Evolutionary conservation across 2,329 filamentous ascomycete species (phyloP).

Genomic region (Fusarium miscanthi): DNA sequence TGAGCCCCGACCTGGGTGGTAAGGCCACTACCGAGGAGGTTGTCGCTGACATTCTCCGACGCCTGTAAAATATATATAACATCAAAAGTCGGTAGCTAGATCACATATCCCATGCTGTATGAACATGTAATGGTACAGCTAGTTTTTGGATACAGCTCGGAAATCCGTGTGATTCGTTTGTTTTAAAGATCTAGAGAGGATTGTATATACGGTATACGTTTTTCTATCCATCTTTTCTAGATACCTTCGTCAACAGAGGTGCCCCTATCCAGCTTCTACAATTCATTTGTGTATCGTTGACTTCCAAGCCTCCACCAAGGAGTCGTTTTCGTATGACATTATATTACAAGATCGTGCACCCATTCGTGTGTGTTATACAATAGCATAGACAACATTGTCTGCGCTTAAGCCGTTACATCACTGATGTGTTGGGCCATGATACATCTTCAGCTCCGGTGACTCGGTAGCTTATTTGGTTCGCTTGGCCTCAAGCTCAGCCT

Average conservation of each 20-base stretch:
- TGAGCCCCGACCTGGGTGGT: conserved; percentile 92
- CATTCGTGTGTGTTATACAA: conserved; percentile 42
- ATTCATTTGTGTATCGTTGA: conserved; percentile 35
- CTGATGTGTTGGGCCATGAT: neutral
- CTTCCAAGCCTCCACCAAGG: conserved; percentile 16
- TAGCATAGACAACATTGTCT: conserved; percentile 12
- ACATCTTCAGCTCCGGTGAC: neutral
- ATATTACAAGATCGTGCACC: conserved; percentile 45
- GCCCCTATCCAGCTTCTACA: conserved; percentile 11
- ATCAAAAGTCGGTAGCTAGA: conserved; percentile 18
- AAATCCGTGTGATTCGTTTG: neutral
- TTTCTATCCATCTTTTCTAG: conserved; percentile 28
- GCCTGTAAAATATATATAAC: conserved; percentile 67
- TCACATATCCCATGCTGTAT: conserved; percentile 2
- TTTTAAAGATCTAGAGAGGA: conserved; percentile 37
- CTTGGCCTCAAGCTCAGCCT: conserved; percentile 69
- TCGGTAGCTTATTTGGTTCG: conserved; percentile 58
- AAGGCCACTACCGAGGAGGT: conserved; percentile 88
- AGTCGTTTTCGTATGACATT: conserved; percentile 33
- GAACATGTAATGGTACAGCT: neutral
- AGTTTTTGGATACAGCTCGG: conserved; percentile 2
- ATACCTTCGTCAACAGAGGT: neutral
- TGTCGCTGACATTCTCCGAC: conserved; percentile 84
- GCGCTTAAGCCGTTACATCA: conserved; percentile 17
- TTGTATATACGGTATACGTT: conserved; percentile 38